phyloP scores from a whole-genome alignment of 2,329 filamentous ascomycete species.

The Colletotrichum camelliae region DNA sequence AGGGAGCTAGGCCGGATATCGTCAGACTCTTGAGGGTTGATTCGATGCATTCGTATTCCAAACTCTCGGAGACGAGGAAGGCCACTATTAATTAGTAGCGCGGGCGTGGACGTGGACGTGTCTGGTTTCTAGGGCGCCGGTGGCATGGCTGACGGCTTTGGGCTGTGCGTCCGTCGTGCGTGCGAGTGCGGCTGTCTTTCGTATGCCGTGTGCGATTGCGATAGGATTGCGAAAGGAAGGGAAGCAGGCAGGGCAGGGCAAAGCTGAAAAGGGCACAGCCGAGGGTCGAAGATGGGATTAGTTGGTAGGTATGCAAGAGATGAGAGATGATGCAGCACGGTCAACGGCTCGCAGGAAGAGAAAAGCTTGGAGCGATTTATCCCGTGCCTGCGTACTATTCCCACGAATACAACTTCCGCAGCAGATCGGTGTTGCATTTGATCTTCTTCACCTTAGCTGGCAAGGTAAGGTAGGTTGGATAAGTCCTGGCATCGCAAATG shows the following conservation, averaged over 20 bases:
- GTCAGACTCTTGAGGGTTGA: neutral
- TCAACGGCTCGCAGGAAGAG: neutral
- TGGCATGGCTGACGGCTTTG: neutral
- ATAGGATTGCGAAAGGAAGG: neutral
- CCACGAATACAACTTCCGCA: neutral
- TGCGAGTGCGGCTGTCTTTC: constrained; percentile 1
- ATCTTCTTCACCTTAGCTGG: neutral
- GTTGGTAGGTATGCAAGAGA: neutral
- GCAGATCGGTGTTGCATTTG: neutral
- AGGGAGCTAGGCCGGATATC: neutral
- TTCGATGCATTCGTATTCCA: neutral
- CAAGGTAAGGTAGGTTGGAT: neutral
- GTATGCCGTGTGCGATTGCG: constrained; percentile 1
- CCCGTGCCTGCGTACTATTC: neutral
- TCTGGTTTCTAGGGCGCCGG: neutral
- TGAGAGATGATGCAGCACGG: neutral
- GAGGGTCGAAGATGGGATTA: neutral
- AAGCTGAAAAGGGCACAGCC: neutral
- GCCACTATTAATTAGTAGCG: neutral
- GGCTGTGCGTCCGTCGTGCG: neutral
- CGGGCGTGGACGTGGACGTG: neutral
- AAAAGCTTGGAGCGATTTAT: neutral
- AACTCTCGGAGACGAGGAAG: neutral
- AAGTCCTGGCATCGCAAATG: neutral
- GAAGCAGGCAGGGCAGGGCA: neutral